Percentiles rank a stretch among this genome's conserved stretches.
These are phyloP conservation scores for Termitomyces sp. DNA, from an alignment of 768 basidiomycete genomes.

Conservation along the genomic window DNA sequence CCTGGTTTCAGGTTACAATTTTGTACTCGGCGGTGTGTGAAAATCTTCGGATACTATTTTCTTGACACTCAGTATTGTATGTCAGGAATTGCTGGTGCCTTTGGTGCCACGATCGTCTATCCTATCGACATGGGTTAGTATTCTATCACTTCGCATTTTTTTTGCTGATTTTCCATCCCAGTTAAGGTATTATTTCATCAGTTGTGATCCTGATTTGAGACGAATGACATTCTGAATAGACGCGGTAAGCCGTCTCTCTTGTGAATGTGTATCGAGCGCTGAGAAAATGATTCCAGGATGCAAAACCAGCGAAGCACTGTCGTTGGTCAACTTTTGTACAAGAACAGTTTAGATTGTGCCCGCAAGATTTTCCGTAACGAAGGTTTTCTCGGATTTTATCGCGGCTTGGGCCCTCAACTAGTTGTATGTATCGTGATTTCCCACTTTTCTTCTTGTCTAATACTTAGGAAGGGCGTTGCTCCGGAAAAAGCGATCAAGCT, in stretches of 20 bases:
- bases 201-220: not conserved
- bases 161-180: slow-evolving; percentile 22
- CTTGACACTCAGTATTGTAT: slow-evolving; percentile 13
- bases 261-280: not conserved
- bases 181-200: slow-evolving; percentile 59
- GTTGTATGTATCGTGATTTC: slow-evolving; percentile 46
- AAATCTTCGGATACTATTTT: not conserved
- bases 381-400: slow-evolving; percentile 93
- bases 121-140: slow-evolving; percentile 87
- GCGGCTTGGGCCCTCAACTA: slow-evolving; percentile 91
- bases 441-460: not conserved
- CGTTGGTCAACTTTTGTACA: slow-evolving; percentile 94
- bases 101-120: slow-evolving; percentile 97
- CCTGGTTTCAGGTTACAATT: slow-evolving; percentile 76
- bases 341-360: slow-evolving; percentile 94
- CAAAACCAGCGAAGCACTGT: slow-evolving; percentile 97
- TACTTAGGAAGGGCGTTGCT: slow-evolving; percentile 68
- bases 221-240: slow-evolving; percentile 28
- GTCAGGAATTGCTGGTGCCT: slow-evolving; percentile 81
- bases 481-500: slow-evolving; percentile 98
- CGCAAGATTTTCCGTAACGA: slow-evolving; percentile 93
- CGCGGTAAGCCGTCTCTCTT: slow-evolving; percentile 38
- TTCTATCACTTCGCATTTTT: not conserved
- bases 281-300: slow-evolving; percentile 47
- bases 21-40: slow-evolving; percentile 70